These are phyloP conservation scores for Chrysanthemum makinoi DNA, from an alignment of 129 eudicot genomes.

Conservation along the genomic window DNA sequence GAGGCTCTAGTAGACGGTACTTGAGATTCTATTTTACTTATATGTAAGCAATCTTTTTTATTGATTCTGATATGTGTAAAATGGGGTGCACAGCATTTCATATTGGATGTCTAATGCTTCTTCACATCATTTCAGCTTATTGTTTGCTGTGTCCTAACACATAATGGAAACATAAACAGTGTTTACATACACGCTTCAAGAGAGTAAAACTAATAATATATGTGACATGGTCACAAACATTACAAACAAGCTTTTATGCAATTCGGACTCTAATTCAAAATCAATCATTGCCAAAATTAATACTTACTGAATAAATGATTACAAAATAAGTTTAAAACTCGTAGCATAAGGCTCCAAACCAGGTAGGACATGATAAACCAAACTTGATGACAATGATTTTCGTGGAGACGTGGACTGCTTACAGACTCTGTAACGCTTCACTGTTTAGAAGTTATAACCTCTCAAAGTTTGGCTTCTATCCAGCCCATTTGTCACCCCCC, in stretches of 20 bases:
- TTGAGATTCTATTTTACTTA: constrained; percentile 35
- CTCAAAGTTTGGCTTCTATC: neutral
- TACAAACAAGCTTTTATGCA: neutral
- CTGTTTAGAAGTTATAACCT: neutral
- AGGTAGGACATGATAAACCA: too few species aligned
- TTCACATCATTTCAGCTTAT: constrained; percentile 20
- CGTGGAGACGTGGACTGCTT: neutral
- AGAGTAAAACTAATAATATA: neutral
- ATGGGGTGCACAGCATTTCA: constrained; percentile 22
- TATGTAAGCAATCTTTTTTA: constrained; percentile 27
- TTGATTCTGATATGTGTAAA: constrained; percentile 18
- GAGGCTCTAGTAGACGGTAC: constrained; percentile 13
- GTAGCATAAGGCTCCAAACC: too few species aligned
- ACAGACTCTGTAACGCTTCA: neutral
- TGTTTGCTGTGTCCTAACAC: constrained; percentile 1
- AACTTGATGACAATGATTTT: neutral
- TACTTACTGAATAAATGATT: too few species aligned
- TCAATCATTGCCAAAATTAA: too few species aligned
- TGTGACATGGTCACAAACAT: neutral
- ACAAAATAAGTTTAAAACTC: too few species aligned
- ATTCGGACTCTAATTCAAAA: too few species aligned
- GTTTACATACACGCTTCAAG: neutral
- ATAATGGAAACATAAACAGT: constrained; percentile 1
- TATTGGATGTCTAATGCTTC: constrained; percentile 13
- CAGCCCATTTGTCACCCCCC: neutral